phyloP scores from a whole-genome alignment of 2,329 filamentous ascomycete species.

The Graphiopsis chlorocephala region DNA sequence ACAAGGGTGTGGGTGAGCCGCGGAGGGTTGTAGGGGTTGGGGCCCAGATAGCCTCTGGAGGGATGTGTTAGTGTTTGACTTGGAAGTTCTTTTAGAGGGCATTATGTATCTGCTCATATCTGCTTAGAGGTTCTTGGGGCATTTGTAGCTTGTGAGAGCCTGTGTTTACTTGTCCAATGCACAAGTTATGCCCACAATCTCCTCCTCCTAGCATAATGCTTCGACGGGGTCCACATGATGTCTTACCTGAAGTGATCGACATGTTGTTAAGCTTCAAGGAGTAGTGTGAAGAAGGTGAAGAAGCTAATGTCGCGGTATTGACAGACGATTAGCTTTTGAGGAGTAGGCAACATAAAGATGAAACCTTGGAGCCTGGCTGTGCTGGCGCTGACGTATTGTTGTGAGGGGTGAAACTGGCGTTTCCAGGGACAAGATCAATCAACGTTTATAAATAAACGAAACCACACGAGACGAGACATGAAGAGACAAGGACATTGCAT shows the following conservation, averaged over 20 bases:
- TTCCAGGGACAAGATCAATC: neutral
- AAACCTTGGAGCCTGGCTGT: conserved; percentile 2
- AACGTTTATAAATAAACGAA: neutral
- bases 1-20: conserved; percentile 85
- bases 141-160: neutral
- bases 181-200: neutral
- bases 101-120: neutral
- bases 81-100: neutral
- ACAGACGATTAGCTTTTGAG: neutral
- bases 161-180: neutral
- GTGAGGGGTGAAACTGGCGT: neutral
- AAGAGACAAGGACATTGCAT: no score
- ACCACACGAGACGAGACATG: neutral
- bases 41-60: conserved; percentile 14
- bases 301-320: neutral
- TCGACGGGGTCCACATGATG: neutral
- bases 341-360: neutral
- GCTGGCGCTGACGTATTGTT: conserved; percentile 2
- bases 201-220: neutral
- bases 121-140: neutral
- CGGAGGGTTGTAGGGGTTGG: conserved; percentile 68
- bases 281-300: neutral
- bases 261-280: conserved; percentile 11
- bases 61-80: neutral
- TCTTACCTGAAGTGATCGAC: conserved; percentile 23